Percentiles rank a stretch among this genome's conserved stretches.
phyloP scores from a whole-genome alignment of 1,284 basidiomycete genomes.

The Irpex sp. region DNA sequence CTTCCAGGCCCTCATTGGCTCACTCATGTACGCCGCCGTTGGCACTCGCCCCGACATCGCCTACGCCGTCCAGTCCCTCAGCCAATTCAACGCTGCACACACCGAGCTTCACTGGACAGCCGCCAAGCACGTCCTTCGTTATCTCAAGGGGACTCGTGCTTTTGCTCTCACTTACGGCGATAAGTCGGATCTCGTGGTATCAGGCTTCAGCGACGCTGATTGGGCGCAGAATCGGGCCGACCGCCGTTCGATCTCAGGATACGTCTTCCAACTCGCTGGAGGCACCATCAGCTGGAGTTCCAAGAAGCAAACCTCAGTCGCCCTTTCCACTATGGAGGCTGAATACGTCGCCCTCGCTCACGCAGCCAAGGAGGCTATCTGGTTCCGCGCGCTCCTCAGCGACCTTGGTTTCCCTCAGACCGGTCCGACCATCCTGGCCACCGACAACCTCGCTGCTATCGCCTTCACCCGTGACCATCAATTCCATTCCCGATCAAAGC shows the following conservation, averaged over 20 bases:
- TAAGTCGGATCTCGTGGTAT: slow-evolving; percentile 3
- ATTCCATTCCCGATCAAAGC: slow-evolving; percentile 29
- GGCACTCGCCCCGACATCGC: slow-evolving; percentile 38
- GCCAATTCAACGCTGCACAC: slow-evolving; percentile 29
- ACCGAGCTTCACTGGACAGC: slow-evolving; percentile 33
- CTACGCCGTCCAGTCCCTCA: slow-evolving; percentile 33
- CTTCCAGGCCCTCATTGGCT: slow-evolving; percentile 13
- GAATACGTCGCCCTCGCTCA: slow-evolving; percentile 34
- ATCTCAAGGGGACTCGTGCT: slow-evolving; percentile 36
- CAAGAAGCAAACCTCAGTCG: slow-evolving; percentile 31
- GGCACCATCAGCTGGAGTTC: slow-evolving; percentile 35
- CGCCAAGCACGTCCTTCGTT: slow-evolving; percentile 35
- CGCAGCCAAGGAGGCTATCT: slow-evolving; percentile 25
- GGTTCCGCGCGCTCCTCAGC: slow-evolving; percentile 23
- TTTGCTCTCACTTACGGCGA: slow-evolving; percentile 28
- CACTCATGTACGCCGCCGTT: slow-evolving; percentile 19
- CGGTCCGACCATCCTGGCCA: slow-evolving; percentile 7
- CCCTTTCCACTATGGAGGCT: slow-evolving; percentile 33
- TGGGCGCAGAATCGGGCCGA: slow-evolving; percentile 6
- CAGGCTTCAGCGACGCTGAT: slow-evolving; percentile 39
- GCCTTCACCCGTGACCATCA: slow-evolving; percentile 30
- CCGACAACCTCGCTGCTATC: slow-evolving; percentile 6
- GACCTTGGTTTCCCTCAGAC: slow-evolving; percentile 16
- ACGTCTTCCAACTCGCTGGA: slow-evolving; percentile 26
- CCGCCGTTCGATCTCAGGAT: slow-evolving; percentile 34